These are phyloP conservation scores for Exutisphaerella laricina DNA, from an alignment of 2,329 filamentous ascomycete species.

Conservation along the genomic window DNA sequence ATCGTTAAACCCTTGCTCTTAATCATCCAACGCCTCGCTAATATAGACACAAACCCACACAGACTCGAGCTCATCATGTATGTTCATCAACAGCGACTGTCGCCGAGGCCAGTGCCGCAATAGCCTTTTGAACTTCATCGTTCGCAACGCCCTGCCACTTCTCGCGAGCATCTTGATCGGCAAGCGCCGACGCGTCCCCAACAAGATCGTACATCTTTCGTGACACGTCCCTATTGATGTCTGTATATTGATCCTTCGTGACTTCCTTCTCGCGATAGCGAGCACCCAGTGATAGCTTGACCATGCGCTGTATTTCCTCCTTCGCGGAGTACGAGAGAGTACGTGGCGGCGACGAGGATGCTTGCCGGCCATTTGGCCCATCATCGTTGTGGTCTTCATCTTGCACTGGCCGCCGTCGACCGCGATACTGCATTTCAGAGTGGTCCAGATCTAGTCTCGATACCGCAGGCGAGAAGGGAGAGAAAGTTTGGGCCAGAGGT, in stretches of 20 bases:
- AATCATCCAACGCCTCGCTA: slow-evolving; percentile 1
- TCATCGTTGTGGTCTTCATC: slow-evolving; percentile 24
- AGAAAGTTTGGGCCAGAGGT: slow-evolving; percentile 59
- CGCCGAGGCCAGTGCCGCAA: slow-evolving; percentile 38
- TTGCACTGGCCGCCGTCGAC: slow-evolving; percentile 18
- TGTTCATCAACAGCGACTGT: slow-evolving; percentile 6
- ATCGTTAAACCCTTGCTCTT: not conserved
- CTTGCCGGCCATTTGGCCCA: slow-evolving; percentile 21
- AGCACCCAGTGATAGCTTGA: slow-evolving; percentile 74
- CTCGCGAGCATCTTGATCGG: slow-evolving; percentile 58
- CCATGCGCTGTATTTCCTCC: slow-evolving; percentile 80
- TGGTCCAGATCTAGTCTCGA: slow-evolving; percentile 18
- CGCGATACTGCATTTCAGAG: slow-evolving; percentile 11
- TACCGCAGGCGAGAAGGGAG: slow-evolving; percentile 53
- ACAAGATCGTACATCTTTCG: slow-evolving; percentile 74
- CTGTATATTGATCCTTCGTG: slow-evolving; percentile 83
- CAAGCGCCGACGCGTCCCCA: slow-evolving; percentile 49
- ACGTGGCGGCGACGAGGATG: slow-evolving; percentile 29
- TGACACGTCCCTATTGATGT: slow-evolving; percentile 85
- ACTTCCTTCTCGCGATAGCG: slow-evolving; percentile 74
- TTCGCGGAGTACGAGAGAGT: slow-evolving; percentile 76
- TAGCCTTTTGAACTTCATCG: slow-evolving; percentile 70
- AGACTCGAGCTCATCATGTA: slow-evolving; percentile 7
- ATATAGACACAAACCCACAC: not conserved
- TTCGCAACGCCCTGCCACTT: slow-evolving; percentile 71